Evolutionary conservation across 148 eudicot species (phyloP).

Genomic region (Pharnaceum exiguum): DNA sequence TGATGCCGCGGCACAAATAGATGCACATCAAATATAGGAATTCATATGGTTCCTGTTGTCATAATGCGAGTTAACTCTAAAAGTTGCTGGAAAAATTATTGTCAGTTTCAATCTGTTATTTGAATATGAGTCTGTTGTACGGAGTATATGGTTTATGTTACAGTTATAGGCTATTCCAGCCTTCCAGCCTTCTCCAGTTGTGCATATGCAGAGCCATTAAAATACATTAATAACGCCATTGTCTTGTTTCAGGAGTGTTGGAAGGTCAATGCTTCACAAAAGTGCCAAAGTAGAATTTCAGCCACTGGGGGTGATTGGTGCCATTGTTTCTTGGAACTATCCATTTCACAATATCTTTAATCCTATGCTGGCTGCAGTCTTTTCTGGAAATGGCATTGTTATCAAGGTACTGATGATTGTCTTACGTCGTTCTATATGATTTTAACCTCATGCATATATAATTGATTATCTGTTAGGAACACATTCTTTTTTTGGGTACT

Average conservation of each 20-base stretch:
- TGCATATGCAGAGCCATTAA: not conserved
- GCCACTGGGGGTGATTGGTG: slow-evolving; percentile 94
- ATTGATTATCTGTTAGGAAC: no score
- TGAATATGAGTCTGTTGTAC: no score
- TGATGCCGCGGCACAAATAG: no score
- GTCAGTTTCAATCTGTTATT: no score
- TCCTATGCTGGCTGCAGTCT: slow-evolving; percentile 94
- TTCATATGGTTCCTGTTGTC: no score
- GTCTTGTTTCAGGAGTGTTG: slow-evolving; percentile 58
- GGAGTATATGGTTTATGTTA: no score
- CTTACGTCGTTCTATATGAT: not conserved
- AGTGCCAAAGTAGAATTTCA: slow-evolving; percentile 87
- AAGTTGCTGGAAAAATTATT: no score
- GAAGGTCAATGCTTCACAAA: slow-evolving; percentile 98
- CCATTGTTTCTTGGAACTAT: slow-evolving; percentile 98
- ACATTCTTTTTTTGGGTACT: no score
- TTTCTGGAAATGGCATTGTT: slow-evolving; percentile 91
- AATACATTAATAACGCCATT: slow-evolving; percentile 3
- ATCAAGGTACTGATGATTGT: slow-evolving; percentile 70
- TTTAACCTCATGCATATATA: no score
- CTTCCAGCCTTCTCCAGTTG: not conserved
- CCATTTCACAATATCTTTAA: slow-evolving; percentile 95
- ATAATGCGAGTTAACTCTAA: no score
- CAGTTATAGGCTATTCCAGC: not conserved
- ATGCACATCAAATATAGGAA: no score